Percentiles rank a stretch among this genome's conserved stretches.
Conservation (phyloP, 1,284 basidiomycete species). For the Apiotrichum akiyoshidainum region DNA sequence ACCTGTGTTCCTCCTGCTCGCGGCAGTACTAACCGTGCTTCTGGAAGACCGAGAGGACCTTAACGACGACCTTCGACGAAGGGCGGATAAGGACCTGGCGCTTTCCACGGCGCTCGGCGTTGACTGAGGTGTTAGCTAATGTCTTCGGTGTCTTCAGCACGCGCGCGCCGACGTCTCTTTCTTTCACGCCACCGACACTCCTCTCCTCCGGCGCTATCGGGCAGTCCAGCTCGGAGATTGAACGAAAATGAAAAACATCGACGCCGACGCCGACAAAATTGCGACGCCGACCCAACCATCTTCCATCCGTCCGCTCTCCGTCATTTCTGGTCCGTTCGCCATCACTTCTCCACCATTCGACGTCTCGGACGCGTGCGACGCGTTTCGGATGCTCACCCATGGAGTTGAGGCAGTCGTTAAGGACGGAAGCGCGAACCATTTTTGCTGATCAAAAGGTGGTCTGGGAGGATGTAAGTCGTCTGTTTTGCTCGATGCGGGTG, state of each 20-base stretch:
- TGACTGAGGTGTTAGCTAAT: conserved; percentile 58
- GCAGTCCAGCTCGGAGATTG: too few species aligned
- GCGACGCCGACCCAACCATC: not conserved
- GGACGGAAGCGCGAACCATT: conserved; percentile 52
- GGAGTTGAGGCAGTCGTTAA: conserved; percentile 66
- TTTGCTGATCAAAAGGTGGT: conserved; percentile 21
- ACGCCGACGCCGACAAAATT: not conserved
- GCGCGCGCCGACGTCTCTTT: too few species aligned
- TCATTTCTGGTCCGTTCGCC: too few species aligned
- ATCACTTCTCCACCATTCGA: not conserved
- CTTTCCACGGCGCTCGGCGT: conserved; percentile 96
- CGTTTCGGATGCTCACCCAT: conserved; percentile 55
- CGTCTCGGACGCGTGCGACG: not conserved
- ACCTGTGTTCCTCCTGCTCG: not conserved
- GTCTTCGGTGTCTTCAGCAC: not conserved
- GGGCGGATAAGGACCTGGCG: conserved; percentile 94
- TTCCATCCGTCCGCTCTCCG: too few species aligned
- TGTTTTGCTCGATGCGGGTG: conserved; percentile 8
- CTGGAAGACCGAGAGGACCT: conserved; percentile 95
- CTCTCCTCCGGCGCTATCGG: too few species aligned
- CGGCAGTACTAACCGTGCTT: conserved; percentile 73
- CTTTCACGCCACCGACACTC: too few species aligned
- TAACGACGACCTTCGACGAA: conserved; percentile 92
- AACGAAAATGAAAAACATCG: too few species aligned
- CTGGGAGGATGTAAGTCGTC: conserved; percentile 4